Base-by-base conservation (phyloP, 805 yeast genomes). In the Barnettozyma pratensis region DNA sequence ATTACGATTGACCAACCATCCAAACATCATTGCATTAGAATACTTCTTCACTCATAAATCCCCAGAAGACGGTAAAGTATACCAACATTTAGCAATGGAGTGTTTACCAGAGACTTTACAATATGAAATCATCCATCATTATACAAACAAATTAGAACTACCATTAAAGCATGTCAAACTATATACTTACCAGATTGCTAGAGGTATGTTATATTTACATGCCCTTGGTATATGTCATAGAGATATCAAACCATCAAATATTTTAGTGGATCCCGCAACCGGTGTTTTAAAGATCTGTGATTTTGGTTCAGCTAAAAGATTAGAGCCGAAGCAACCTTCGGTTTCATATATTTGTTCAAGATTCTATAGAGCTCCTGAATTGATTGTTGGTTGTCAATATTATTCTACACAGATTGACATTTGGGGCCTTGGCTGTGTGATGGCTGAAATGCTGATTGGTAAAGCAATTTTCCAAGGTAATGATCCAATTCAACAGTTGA, bases 401-500 rank as follows among this genome's bases (percentile, higher is more conserved):
- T 94, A 94, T 66, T 81, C 95, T 4, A 84, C 95, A 3, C 87
- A 90, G 61, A 92, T 94, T 50, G 99, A 94, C 66, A 85, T 91
- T 60, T 94, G 99, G 99, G 96, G 97, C 14, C 73, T 92, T 51
- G 99, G 98, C 1, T 92, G 99, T 71, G 96, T 94, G 35, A 71
- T 94, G 51, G 97, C 97, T 11, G 99, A 94, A 68, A 83, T 94
- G 87, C 75, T 85, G 48, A 76, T 90, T 53, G 97, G 97, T 12
- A 83, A 81, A 63, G 96, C 98, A 1, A 81, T 94, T n/a, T 94
- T 94, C 71, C 96, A 91, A 68, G 98, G 99, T 41, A 87, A 83
- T 58, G 85, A 87, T 52, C 96, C 96, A 45, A 78, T 84, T 62
- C 76, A 88, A 54, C 99, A 94, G 67, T 73, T 94, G 54, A 83